Conservation (phyloP, 1,284 basidiomycete genomes). For the Apiotrichum gracile region DNA sequence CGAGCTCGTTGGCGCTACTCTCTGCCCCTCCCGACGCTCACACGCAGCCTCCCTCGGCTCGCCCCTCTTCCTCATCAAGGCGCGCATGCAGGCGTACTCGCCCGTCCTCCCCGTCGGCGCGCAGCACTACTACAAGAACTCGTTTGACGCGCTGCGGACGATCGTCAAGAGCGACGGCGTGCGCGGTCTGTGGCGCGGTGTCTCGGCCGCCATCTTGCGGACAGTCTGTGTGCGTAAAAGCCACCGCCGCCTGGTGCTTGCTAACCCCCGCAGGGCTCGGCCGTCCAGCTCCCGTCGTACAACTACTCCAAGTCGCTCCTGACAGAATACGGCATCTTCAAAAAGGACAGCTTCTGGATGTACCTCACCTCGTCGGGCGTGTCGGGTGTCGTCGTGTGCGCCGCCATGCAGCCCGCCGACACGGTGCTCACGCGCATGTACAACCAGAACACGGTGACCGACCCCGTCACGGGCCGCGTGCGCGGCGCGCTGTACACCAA, state of each 20-base stretch:
- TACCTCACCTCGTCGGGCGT: conserved; percentile 83
- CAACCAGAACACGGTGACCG: conserved; percentile 76
- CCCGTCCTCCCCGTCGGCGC: conserved; percentile 88
- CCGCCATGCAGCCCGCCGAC: conserved; percentile 68
- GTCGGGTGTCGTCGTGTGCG: conserved; percentile 82
- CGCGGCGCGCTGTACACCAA: conserved; percentile 79
- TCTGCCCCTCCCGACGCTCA: not conserved
- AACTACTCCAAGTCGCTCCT: conserved; percentile 82
- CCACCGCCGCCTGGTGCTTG: not conserved
- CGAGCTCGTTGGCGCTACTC: not conserved
- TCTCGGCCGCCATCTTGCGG: conserved; percentile 86
- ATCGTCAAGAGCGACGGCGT: conserved; percentile 73
- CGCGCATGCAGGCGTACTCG: conserved; percentile 95
- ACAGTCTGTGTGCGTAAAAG: conserved; percentile 78
- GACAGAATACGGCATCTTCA: conserved; percentile 59
- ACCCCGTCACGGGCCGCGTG: conserved; percentile 63
- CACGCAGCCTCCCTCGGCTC: conserved; percentile 75
- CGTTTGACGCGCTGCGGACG: conserved; percentile 70
- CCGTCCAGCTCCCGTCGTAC: conserved; percentile 89
- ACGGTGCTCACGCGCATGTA: conserved; percentile 88
- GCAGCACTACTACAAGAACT: conserved; percentile 83
- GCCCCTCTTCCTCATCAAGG: conserved; percentile 93
- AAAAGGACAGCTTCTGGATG: conserved; percentile 72
- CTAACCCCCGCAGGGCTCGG: conserved; percentile 49
- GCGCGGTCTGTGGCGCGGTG: conserved; percentile 77